Conservation (phyloP, 1,284 basidiomycete genomes). For the Sporisorium sorghi region DNA sequence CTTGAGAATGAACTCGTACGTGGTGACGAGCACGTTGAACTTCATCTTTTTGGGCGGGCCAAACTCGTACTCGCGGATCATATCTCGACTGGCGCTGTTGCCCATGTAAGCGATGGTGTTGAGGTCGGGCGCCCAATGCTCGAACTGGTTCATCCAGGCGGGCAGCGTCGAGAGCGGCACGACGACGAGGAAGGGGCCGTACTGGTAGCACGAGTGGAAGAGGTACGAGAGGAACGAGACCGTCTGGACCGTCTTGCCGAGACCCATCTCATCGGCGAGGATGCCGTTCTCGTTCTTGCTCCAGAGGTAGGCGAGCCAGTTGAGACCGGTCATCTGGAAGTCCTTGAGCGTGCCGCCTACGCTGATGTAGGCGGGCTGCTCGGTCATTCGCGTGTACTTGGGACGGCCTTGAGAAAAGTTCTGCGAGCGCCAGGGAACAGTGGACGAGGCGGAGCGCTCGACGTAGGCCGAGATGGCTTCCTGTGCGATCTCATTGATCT, state of each 20-base stretch:
- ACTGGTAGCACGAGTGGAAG: slow-evolving; percentile 89
- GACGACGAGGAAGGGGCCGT: slow-evolving; percentile 95
- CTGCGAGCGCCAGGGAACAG: slow-evolving; percentile 87
- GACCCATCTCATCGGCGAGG: slow-evolving; percentile 98
- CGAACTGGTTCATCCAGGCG: slow-evolving; percentile 97
- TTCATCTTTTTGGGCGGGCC: slow-evolving; percentile 80
- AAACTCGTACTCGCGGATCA: slow-evolving; percentile 87
- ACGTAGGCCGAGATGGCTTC: slow-evolving; percentile 85
- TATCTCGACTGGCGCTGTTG: slow-evolving; percentile 84
- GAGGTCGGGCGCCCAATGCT: slow-evolving; percentile 93
- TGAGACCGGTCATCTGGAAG: slow-evolving; percentile 96
- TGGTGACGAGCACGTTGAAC: slow-evolving; percentile 96
- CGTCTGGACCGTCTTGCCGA: slow-evolving; percentile 96
- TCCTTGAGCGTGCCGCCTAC: slow-evolving; percentile 88
- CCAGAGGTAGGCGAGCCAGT: slow-evolving; percentile 98
- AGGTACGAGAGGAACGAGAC: slow-evolving; percentile 96
- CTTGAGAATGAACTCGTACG: slow-evolving; percentile 99
- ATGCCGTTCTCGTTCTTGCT: slow-evolving; percentile 95
- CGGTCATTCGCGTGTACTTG: slow-evolving; percentile 83
- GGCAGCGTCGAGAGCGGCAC: slow-evolving; percentile 98
- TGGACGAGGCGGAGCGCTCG: slow-evolving; percentile 80
- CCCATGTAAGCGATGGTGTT: slow-evolving; percentile 92
- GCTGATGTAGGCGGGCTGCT: slow-evolving; percentile 89
- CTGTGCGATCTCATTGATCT: slow-evolving; percentile 75
- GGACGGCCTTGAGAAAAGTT: slow-evolving; percentile 81